Base-by-base conservation (phyloP, 2,329 filamentous ascomycete genomes). In the Colletotrichum navitas region DNA sequence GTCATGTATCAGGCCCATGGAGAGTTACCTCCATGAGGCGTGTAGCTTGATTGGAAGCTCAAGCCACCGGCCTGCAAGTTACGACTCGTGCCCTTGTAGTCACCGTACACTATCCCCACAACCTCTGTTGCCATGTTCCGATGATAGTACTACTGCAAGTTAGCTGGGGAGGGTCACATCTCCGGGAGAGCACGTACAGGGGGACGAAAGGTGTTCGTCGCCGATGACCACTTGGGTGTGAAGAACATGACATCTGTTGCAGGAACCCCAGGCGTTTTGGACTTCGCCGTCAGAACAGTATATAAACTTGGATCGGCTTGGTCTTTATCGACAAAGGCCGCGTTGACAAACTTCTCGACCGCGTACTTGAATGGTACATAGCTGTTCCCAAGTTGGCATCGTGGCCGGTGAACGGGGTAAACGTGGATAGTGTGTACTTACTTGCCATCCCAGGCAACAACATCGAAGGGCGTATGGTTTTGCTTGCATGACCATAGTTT, bases 371-470 rank as follows among this genome's bases (percentile, higher is more conserved):
- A 85, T 0, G 83, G 83, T 12, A 75, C 63, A 29, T 69, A 74
- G 56, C 73, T 76, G n/a, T 24, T 29, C n/a, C 32, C n/a, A 39
- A 43, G 45, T 64, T 59, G 59, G 29, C 24, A 12, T 26, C 12
- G 34, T 34, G 32, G 6, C 16, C 11, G 26, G 34, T 21, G 39
- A 29, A 49, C 32, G 12, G 49, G 10, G 16, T 91, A 92, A 45
- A 62, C 21, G 71, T n/a, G 54, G 36, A 71, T 73, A 1, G 75
- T 32, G 49, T 45, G 73, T 68, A 88, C 88, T 77, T 91, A 90
- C 59, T 86, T 87, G 39, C 90, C 90, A 74, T 91, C 89, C 89
- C 90, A 92, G 5, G 89, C 89, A 0, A 91, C 89, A 3, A 92
- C 89, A 73, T 92, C 89, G 73, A 91, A 91, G 0, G 89, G 89